Evolutionary conservation across 129 eudicot genomes (phyloP), one percentile per base, ranked within the genome.

Genomic region (Pseudognaphalium luteoalbum): DNA sequence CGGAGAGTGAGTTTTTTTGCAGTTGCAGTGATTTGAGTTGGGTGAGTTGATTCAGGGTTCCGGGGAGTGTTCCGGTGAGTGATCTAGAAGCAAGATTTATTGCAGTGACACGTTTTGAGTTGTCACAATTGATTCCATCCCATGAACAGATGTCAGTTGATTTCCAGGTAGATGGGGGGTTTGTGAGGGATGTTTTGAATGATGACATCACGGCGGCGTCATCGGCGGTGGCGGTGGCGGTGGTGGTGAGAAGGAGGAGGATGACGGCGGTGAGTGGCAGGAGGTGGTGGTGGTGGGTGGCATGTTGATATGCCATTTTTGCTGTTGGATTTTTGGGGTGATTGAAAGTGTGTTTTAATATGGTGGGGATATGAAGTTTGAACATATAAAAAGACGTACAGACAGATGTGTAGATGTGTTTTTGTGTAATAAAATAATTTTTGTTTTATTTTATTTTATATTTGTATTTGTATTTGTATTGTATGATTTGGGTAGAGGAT

Each of bases 51-150:
- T 78, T 78, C 11, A 90, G 68, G 7, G 76, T 80, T 5, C 86
- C 0, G 1, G 96, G 91, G 7, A 90, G 81, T 2, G 33, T 56
- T 10, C 96, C 96, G 19, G 85, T 35, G 25, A 90, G 78, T 4
- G 92, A 85, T 73, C 47, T 33, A 7, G 87, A 71, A 4, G 57
- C 67, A 17, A 90, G 83, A 54, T 78, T 78, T 42, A 90, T 82
- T 34, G 83, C 32, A 60, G 85, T 78, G 47, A 90, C 91, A 2
- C 78, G 74, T 15, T 65, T 66, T 16, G 89, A 52, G 72, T 44
- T 41, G 82, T 86, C 91, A 51, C 96, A 90, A 0, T 21, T 61
- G 3, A 90, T 78, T 6, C 78, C 82, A 0, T 68, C 33, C 96
- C 96, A 90, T 0, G 50, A 1, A 60, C 96, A 90, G 72, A 35